Percentiles rank a stretch among this genome's conserved stretches.
Conservation (phyloP, 257 asterid species). For the Przewalskia tangutica region DNA sequence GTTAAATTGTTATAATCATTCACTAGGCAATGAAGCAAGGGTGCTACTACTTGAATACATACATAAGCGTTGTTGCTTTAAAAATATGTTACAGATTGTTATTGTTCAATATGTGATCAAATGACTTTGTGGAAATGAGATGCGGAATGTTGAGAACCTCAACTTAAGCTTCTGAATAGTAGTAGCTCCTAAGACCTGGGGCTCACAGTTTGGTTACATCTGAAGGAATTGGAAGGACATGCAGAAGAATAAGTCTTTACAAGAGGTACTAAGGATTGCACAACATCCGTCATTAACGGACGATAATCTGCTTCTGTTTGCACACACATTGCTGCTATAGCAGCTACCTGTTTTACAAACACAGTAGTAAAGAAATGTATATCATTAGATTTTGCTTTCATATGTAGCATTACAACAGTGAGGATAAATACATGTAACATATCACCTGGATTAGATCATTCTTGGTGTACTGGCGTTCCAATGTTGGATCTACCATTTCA, state of each 20-base stretch:
- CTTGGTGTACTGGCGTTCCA: conserved; percentile 43
- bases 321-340: conserved; percentile 80
- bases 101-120: not conserved
- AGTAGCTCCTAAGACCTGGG: not conserved
- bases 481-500: conserved; percentile 71
- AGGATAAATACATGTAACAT: not conserved
- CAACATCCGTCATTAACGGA: conserved; percentile 78
- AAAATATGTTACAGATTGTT: not conserved
- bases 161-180: not conserved
- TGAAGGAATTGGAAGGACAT: conserved; percentile 23
- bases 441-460: conserved; percentile 77
- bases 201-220: too few species aligned
- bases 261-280: conserved; percentile 74
- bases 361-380: not conserved
- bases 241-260: conserved; percentile 36
- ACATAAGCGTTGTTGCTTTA: not conserved
- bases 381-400: not conserved
- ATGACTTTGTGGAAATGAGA: not conserved
- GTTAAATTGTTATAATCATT: not conserved
- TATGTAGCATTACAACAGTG: not conserved
- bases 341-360: conserved; percentile 48
- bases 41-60: not conserved
- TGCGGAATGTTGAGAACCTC: too few species aligned
- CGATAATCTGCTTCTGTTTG: conserved; percentile 82
- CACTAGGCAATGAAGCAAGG: not conserved